A percentile compares a stretch with the other conserved stretches of the same genome.
Conservation (phyloP, 2,329 filamentous ascomycete species). For the Periglandula ipomoeae region DNA sequence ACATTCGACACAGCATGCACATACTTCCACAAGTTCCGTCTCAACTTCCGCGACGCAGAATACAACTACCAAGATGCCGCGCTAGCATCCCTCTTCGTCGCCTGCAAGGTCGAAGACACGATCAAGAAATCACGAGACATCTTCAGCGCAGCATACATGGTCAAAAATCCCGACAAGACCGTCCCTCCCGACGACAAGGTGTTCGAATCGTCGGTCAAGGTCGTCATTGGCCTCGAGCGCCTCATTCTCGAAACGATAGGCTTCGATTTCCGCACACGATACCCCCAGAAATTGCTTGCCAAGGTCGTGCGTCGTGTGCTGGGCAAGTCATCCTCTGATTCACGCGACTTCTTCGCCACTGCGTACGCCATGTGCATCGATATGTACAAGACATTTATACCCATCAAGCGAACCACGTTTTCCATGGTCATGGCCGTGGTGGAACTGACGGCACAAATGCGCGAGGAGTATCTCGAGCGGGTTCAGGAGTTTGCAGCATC, state of each 20-base stretch:
- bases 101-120: constrained; percentile 96
- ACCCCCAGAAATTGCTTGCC: constrained; percentile 75
- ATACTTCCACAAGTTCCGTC: constrained; percentile 89
- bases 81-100: constrained; percentile 78
- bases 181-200: constrained; percentile 76
- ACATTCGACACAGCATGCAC: constrained; percentile 88
- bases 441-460: constrained; percentile 68
- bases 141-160: constrained; percentile 79
- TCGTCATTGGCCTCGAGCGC: constrained; percentile 82
- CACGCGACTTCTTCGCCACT: constrained; percentile 46
- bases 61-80: constrained; percentile 84
- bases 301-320: constrained; percentile 62
- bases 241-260: constrained; percentile 86
- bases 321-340: constrained; percentile 14
- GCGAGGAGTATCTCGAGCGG: constrained; percentile 42
- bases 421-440: constrained; percentile 75
- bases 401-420: constrained; percentile 81
- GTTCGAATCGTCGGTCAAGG: constrained; percentile 70
- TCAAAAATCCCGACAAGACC: constrained; percentile 61
- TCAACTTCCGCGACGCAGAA: constrained; percentile 75
- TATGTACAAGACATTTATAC: constrained; percentile 86
- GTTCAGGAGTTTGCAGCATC: constrained; percentile 40
- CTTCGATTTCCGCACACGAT: constrained; percentile 87
- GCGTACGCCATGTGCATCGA: constrained; percentile 82
- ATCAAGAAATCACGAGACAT: constrained; percentile 95